These are phyloP conservation scores for Epichloe sylvatica DNA, from an alignment of 2,329 filamentous ascomycete species.

Conservation along the genomic window DNA sequence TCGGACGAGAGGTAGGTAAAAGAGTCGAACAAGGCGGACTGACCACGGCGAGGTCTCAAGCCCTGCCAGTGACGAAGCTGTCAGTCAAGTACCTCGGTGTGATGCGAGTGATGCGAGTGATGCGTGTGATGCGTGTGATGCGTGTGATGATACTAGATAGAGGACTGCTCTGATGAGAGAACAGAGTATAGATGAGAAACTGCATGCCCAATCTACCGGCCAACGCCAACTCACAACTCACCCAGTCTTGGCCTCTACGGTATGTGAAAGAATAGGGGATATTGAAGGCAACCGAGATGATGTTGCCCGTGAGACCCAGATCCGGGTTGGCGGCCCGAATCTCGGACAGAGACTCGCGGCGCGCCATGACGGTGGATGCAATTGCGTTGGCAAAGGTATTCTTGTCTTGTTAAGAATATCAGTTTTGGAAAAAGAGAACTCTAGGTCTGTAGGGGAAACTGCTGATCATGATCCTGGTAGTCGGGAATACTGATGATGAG, in stretches of 20 bases:
- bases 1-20: conserved; percentile 79
- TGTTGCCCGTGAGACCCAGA: conserved; percentile 46
- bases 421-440: too few species aligned
- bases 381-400: neutral
- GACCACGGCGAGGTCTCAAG: conserved; percentile 64
- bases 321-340: conserved; percentile 43
- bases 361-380: conserved; percentile 20
- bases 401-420: neutral
- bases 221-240: conserved; percentile 33
- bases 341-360: conserved; percentile 39
- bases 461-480: neutral
- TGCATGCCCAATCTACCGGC: neutral
- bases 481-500: neutral
- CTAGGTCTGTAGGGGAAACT: neutral
- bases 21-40: conserved; percentile 84
- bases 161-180: too few species aligned
- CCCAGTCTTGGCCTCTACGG: conserved; percentile 46
- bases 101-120: too few species aligned
- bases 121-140: too few species aligned
- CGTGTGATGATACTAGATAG: too few species aligned
- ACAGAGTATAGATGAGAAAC: too few species aligned
- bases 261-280: conserved; percentile 47
- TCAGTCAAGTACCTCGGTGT: neutral
- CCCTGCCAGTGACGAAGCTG: conserved; percentile 35
- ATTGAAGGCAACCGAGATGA: conserved; percentile 53